Evolutionary conservation across 257 asterid species (phyloP).

Genomic region (Salvia miltiorrhiza): DNA sequence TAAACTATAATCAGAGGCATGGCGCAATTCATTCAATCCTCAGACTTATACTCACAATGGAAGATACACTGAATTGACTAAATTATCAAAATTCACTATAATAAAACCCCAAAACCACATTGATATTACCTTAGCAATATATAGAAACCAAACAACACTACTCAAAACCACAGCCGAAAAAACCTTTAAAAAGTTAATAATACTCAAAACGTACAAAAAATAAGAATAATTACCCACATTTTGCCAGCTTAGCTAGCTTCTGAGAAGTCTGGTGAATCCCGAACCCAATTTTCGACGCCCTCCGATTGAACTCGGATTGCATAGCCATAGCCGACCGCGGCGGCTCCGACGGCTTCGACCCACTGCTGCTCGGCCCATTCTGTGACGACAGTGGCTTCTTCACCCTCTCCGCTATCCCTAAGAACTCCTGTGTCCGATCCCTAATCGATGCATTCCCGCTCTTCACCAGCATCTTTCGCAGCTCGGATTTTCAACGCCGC

Average conservation of each 20-base stretch:
- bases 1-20: too few species aligned
- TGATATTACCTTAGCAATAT: background rate
- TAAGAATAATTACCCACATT: slow-evolving; percentile 43
- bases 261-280: slow-evolving; percentile 90
- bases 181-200: background rate
- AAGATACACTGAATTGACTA: too few species aligned
- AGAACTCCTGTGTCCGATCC: slow-evolving; percentile 90
- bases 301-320: slow-evolving; percentile 74
- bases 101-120: too few species aligned
- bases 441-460: slow-evolving; percentile 58
- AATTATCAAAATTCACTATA: too few species aligned
- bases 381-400: slow-evolving; percentile 45
- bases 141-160: background rate
- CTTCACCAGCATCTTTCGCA: slow-evolving; percentile 50
- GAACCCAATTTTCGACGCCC: slow-evolving; percentile 76
- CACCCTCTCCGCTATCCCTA: slow-evolving; percentile 54
- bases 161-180: slow-evolving; percentile 2
- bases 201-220: background rate
- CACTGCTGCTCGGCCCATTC: slow-evolving; percentile 60
- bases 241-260: slow-evolving; percentile 81
- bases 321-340: slow-evolving; percentile 51
- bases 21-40: too few species aligned
- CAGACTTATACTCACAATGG: too few species aligned
- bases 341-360: slow-evolving; percentile 41
- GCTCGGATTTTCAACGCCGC: slow-evolving; percentile 13